Evolutionary conservation across 805 yeast genomes (phyloP).

Genomic region (Starmerella kuoi): DNA sequence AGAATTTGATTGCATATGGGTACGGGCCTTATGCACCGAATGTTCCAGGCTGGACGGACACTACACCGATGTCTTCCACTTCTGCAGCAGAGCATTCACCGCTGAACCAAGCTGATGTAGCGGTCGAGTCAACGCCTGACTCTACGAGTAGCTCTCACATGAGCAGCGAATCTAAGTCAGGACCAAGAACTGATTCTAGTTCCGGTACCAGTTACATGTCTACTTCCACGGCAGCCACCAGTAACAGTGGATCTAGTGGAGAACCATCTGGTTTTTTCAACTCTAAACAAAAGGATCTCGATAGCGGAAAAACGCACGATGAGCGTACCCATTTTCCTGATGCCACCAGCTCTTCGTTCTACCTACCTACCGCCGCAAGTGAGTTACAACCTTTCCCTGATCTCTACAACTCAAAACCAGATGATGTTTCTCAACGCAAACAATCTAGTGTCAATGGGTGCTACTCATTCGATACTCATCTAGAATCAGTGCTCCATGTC

Average conservation of each 20-base stretch:
- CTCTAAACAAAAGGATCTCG: not conserved
- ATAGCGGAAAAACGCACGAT: not conserved
- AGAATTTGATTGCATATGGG: not conserved
- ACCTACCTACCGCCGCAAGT: not conserved
- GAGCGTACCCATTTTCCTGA: not conserved
- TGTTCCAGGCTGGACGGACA: not conserved
- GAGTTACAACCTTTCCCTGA: not conserved
- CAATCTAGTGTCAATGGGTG: too few relatives aligned
- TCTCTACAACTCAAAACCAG: not conserved
- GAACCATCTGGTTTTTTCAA: not conserved
- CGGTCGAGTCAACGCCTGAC: not conserved
- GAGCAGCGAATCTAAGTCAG: not conserved
- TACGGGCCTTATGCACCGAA: slow-evolving; percentile 1
- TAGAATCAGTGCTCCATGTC: not conserved
- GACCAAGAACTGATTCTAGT: not conserved
- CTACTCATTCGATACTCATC: not conserved
- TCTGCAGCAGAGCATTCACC: not conserved
- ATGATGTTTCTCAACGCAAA: not conserved
- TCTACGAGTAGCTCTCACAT: not conserved
- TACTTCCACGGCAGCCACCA: not conserved
- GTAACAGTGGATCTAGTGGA: not conserved
- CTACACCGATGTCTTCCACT: not conserved
- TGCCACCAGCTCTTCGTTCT: too few relatives aligned
- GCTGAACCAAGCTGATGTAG: not conserved
- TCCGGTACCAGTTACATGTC: not conserved